phyloP scores from a whole-genome alignment of 2,329 filamentous ascomycete species.

The Neocatenulostroma microsporum region DNA sequence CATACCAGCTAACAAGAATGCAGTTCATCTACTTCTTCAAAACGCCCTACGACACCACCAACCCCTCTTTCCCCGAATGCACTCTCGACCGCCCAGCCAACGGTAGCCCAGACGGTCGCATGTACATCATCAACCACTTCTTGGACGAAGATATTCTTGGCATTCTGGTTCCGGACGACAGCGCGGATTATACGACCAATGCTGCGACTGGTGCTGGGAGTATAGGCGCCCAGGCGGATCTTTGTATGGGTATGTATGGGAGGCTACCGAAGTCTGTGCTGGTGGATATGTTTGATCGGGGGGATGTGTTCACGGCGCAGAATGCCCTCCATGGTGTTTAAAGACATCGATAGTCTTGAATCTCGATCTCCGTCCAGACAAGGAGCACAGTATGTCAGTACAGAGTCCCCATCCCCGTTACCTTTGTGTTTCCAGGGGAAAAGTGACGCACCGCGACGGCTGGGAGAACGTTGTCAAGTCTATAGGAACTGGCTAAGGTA shows the following conservation, averaged over 20 bases:
- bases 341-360: too few relatives aligned
- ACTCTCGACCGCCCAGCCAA: constrained; percentile 37
- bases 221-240: constrained; percentile 35
- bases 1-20: too few relatives aligned
- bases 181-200: constrained; percentile 35
- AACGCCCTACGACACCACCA: constrained; percentile 35
- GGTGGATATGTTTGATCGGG: constrained; percentile 36
- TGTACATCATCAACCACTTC: constrained; percentile 45
- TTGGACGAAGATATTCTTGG: constrained; percentile 37
- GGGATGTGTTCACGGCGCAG: constrained; percentile 35
- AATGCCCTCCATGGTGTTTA: constrained; percentile 30
- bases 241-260: constrained; percentile 34
- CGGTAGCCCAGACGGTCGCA: constrained; percentile 32
- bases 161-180: constrained; percentile 36
- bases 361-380: too few relatives aligned
- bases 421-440: too few relatives aligned
- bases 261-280: constrained; percentile 37
- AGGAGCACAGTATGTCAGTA: too few relatives aligned
- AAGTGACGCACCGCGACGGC: too few relatives aligned
- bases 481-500: too few relatives aligned
- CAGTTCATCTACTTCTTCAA: constrained; percentile 40
- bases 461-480: too few relatives aligned
- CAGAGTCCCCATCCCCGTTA: too few relatives aligned
- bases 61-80: constrained; percentile 36
- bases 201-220: constrained; percentile 39